phyloP scores from a whole-genome alignment of 2,329 filamentous ascomycete genomes.

The Botrytis porri region DNA sequence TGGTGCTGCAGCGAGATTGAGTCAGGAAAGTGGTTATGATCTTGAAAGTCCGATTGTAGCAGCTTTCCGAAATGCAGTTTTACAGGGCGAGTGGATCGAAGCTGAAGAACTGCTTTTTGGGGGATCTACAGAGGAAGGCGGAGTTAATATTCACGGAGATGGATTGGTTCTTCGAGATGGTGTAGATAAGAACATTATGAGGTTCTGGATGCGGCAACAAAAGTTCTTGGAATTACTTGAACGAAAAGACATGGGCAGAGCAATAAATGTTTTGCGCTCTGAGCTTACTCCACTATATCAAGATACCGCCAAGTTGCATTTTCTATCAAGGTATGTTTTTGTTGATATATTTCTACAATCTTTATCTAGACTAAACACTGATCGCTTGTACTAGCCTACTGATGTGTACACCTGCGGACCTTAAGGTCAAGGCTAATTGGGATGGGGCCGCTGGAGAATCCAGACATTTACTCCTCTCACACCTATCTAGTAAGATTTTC shows the following conservation, averaged over 20 bases:
- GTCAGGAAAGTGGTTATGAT: slow-evolving; percentile 79
- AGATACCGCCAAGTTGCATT: slow-evolving; percentile 73
- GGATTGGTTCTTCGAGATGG: slow-evolving; percentile 73
- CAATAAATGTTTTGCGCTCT: slow-evolving; percentile 77
- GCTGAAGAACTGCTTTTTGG: slow-evolving; percentile 80
- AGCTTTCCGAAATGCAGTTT: slow-evolving; percentile 77
- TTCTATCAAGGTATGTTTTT: slow-evolving; percentile 64
- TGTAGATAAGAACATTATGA: slow-evolving; percentile 75
- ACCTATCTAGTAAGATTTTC: slow-evolving; percentile 69
- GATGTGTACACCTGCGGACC: slow-evolving; percentile 81
- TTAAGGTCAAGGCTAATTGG: slow-evolving; percentile 77
- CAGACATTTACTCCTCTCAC: slow-evolving; percentile 69
- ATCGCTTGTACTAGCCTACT: slow-evolving; percentile 58
- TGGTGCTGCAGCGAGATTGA: slow-evolving; percentile 70
- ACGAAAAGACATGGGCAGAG: slow-evolving; percentile 65
- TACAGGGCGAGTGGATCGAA: slow-evolving; percentile 76
- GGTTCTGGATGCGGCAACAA: slow-evolving; percentile 85
- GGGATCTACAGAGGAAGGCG: slow-evolving; percentile 43
- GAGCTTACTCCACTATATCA: slow-evolving; percentile 85
- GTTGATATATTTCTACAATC: background rate
- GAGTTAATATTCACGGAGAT: slow-evolving; percentile 45
- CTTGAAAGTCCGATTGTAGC: slow-evolving; percentile 83
- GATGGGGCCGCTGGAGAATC: slow-evolving; percentile 76
- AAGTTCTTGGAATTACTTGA: slow-evolving; percentile 93
- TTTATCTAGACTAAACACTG: slow-evolving; percentile 17